A percentile compares a stretch with the other conserved stretches of the same genome.
Conservation (phyloP, 768 basidiomycete species). For the Crucibulum laeve region DNA sequence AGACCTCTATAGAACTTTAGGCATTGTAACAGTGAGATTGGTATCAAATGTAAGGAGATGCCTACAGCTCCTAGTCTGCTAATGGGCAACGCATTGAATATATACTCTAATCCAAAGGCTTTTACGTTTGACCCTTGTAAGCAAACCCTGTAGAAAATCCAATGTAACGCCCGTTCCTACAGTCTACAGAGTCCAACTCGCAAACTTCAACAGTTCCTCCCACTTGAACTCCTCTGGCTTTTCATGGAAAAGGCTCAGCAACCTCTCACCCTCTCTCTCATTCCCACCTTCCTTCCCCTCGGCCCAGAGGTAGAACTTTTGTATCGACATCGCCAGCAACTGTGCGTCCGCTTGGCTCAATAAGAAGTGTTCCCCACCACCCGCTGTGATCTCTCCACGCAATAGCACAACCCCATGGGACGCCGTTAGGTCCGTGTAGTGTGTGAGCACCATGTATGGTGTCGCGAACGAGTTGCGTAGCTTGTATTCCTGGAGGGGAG, state of each 20-base stretch:
- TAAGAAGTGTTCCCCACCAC: constrained; percentile 40
- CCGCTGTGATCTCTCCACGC: constrained; percentile 82
- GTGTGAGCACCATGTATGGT: constrained; percentile 85
- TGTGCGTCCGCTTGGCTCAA: constrained; percentile 83
- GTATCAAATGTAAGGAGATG: too few species aligned
- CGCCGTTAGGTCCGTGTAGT: constrained; percentile 83
- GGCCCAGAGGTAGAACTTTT: constrained; percentile 81
- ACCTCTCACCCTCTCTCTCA: constrained; percentile 36
- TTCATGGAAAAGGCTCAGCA: constrained; percentile 75
- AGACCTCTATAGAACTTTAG: too few species aligned
- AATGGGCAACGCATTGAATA: too few species aligned
- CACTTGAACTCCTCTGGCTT: constrained; percentile 76
- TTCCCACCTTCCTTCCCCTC: constrained; percentile 19
- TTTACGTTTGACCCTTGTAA: not conserved
- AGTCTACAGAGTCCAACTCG: constrained; percentile 22
- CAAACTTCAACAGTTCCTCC: constrained; percentile 68
- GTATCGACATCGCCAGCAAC: constrained; percentile 70
- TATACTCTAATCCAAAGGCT: too few species aligned
- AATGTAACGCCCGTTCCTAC: not conserved
- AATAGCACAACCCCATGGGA: constrained; percentile 83
- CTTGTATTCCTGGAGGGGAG: constrained; percentile 93
- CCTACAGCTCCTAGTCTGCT: too few species aligned
- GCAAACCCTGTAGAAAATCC: not conserved
- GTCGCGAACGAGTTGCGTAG: constrained; percentile 79
- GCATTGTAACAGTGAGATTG: too few species aligned